Base-by-base conservation (phyloP, 2,329 filamentous ascomycete species). In the Geosmithia morbida region DNA sequence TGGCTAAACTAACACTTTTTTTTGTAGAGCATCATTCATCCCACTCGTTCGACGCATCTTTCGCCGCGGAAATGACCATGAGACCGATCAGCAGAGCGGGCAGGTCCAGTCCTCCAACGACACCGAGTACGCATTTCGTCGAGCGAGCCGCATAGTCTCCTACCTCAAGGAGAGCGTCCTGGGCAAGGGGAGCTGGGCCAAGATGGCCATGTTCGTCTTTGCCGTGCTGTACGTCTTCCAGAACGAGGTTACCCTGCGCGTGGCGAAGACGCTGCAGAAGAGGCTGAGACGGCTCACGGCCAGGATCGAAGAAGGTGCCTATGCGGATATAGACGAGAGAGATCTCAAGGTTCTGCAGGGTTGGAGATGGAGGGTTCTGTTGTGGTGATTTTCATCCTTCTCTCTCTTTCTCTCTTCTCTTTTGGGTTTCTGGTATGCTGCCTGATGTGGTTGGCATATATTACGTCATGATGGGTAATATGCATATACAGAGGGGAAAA, bases 181-280 rank as follows among this genome's bases (percentile, higher is more conserved):
- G 10, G 67, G 71, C 4, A 65, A 63, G 14, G 68, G 68, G 14
- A 57, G 65, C 2, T 56, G 76, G 22, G 73, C 74, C 1, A 68
- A 68, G 37, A 51, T 77, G 10, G 70, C 70, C 8, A 69, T 75
- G 51, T 69, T 79, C 30, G 72, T 79, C 2, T 71, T 78, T 51
- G 70, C 73, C 2, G 70, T 76, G 18, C 60, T 79, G 40, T 78
- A 75, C 56, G 68, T 79, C 13, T 79, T 79, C 51, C 68, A 71
- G 54, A 77, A 75, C 55, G 75, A 79, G 57, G 74, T 79, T 18
- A 66, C 71, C 46, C 56, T 79, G 44, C 68, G 74, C 4, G 73
- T 77, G 3, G 73, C 72, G 11, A 66, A 65, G 54, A 77, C 74
- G 3, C 59, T 75, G 17, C 63, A 66, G 29, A 72, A 69, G 57